Conservation (phyloP, 2,329 filamentous ascomycete genomes). For the Alternaria angustiovoidea region DNA sequence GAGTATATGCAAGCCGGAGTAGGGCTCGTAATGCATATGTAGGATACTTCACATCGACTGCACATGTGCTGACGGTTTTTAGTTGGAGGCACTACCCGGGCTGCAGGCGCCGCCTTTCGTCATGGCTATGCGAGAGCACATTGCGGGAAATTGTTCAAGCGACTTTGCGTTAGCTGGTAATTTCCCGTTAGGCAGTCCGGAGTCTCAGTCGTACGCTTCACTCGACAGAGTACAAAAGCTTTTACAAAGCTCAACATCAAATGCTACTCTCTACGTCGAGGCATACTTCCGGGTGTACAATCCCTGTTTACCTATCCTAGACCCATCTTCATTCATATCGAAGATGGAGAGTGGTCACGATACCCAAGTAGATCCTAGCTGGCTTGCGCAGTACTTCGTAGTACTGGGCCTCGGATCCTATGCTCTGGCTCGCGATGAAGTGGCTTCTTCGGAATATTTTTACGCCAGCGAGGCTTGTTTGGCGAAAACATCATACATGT, state of each 20-base stretch:
- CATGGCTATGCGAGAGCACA: conserved; percentile 23
- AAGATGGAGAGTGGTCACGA: background rate
- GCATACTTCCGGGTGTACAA: background rate
- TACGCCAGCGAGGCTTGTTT: conserved; percentile 34
- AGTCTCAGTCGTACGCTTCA: conserved; percentile 24
- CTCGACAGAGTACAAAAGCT: background rate
- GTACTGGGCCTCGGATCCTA: conserved; percentile 33
- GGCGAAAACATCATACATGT: conserved; percentile 31
- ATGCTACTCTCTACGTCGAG: background rate
- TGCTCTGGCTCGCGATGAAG: conserved; percentile 5
- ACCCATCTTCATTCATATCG: background rate
- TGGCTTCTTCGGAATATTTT: conserved; percentile 22
- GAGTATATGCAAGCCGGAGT: too few relatives aligned
- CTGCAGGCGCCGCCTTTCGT: background rate
- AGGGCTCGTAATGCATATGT: background rate
- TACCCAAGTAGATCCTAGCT: conserved; percentile 13
- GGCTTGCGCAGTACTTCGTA: conserved; percentile 28
- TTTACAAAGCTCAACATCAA: background rate
- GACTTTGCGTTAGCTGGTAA: conserved; percentile 32
- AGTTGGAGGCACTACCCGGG: too few relatives aligned
- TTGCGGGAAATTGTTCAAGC: conserved; percentile 19
- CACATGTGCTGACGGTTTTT: too few relatives aligned
- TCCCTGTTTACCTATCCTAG: background rate
- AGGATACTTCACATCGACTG: background rate
- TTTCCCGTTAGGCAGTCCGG: conserved; percentile 28